These are phyloP conservation scores for Metarhizium anisopliae DNA, from an alignment of 2,329 filamentous ascomycete species.

Conservation along the genomic window DNA sequence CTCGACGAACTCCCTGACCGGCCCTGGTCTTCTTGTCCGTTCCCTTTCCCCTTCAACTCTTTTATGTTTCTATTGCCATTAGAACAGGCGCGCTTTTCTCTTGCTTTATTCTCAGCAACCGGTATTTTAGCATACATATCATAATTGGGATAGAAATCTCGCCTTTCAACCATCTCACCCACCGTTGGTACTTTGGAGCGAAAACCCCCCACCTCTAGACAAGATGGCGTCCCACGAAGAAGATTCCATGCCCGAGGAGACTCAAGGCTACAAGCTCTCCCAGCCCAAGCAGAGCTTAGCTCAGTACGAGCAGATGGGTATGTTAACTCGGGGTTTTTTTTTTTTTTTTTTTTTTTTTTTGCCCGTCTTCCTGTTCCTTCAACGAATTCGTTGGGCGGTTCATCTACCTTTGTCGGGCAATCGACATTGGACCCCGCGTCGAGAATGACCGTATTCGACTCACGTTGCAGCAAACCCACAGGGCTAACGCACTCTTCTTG, in stretches of 20 bases:
- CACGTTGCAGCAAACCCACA: not conserved
- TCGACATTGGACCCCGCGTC: no score
- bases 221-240: constrained; percentile 63
- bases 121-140: not conserved
- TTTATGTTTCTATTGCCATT: not conserved
- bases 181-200: not conserved
- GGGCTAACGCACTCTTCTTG: not conserved
- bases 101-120: not conserved
- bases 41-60: not conserved
- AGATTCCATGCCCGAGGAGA: constrained; percentile 78
- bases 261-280: constrained; percentile 94
- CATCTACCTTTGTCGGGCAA: no score
- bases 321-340: constrained; percentile 21
- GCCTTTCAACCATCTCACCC: not conserved
- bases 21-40: constrained; percentile 3
- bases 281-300: constrained; percentile 94
- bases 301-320: constrained; percentile 90
- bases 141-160: not conserved
- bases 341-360: not conserved
- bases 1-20: constrained; percentile 5
- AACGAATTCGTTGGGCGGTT: not conserved
- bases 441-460: not conserved
- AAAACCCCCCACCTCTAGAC: not conserved
- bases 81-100: not conserved
- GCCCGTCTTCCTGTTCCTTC: not conserved